Conservation (phyloP, 1,284 basidiomycete genomes). For the Austroboletus novae-zelandiae region DNA sequence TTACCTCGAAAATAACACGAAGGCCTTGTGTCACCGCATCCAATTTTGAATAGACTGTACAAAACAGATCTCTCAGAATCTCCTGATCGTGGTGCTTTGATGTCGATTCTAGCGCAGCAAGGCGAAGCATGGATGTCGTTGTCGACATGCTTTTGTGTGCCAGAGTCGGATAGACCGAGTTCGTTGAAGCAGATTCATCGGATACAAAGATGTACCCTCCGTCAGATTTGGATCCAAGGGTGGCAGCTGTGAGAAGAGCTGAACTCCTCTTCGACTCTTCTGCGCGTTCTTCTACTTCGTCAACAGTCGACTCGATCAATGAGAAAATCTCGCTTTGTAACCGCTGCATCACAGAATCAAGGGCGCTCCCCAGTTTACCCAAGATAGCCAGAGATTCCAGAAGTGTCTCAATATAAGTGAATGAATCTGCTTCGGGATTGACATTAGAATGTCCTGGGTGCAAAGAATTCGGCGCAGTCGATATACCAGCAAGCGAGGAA, state of each 20-base stretch:
- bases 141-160: slow-evolving; percentile 24
- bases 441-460: slow-evolving; percentile 21
- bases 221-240: slow-evolving; percentile 36
- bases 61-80: slow-evolving; percentile 90
- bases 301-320: slow-evolving; percentile 84
- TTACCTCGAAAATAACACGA: slow-evolving; percentile 89
- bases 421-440: slow-evolving; percentile 93
- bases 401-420: slow-evolving; percentile 91
- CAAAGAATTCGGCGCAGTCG: slow-evolving; percentile 13
- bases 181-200: slow-evolving; percentile 25
- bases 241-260: slow-evolving; percentile 33
- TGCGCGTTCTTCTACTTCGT: slow-evolving; percentile 87
- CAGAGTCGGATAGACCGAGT: slow-evolving; percentile 9
- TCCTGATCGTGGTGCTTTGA: slow-evolving; percentile 79
- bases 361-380: slow-evolving; percentile 81
- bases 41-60: slow-evolving; percentile 97
- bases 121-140: slow-evolving; percentile 54
- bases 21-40: slow-evolving; percentile 95
- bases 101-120: slow-evolving; percentile 77
- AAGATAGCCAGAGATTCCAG: slow-evolving; percentile 90
- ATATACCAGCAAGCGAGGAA: slow-evolving; percentile 24
- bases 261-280: slow-evolving; percentile 67
- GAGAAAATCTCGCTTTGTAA: slow-evolving; percentile 83
- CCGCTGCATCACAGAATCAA: slow-evolving; percentile 86
- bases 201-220: slow-evolving; percentile 52